A percentile compares a stretch with the other conserved stretches of the same genome.
Evolutionary conservation across 2,329 filamentous ascomycete genomes (phyloP).

Genomic region (Juglanconis juglandina): DNA sequence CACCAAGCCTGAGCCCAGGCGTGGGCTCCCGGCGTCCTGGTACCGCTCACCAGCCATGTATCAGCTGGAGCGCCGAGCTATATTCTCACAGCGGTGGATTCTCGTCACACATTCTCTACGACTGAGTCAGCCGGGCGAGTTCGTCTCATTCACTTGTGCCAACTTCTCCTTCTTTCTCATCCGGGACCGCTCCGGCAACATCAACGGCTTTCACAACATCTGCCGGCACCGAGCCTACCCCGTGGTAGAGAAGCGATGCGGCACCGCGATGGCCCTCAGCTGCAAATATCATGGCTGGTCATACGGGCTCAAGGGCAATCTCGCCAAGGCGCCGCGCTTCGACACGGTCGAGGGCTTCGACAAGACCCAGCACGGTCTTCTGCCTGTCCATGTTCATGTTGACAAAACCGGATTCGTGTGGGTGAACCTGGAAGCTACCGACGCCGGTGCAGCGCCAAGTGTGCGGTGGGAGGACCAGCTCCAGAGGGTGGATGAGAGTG

Average conservation of each 20-base stretch:
- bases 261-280: conserved; percentile 35
- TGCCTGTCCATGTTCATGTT: conserved; percentile 43
- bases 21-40: conserved; percentile 42
- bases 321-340: conserved; percentile 41
- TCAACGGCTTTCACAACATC: conserved; percentile 41
- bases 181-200: conserved; percentile 29
- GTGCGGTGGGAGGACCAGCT: conserved; percentile 43
- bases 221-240: conserved; percentile 43
- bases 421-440: conserved; percentile 44
- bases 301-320: conserved; percentile 38
- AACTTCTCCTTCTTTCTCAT: conserved; percentile 38
- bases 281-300: conserved; percentile 47
- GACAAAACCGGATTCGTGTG: conserved; percentile 46
- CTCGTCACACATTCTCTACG: conserved; percentile 32
- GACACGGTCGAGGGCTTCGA: conserved; percentile 36
- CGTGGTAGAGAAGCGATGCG: conserved; percentile 33
- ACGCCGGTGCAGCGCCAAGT: conserved; percentile 26
- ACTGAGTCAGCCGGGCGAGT: conserved; percentile 33
- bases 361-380: conserved; percentile 39
- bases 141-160: conserved; percentile 31
- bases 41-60: conserved; percentile 41
- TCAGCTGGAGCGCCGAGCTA: conserved; percentile 40
- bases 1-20: conserved; percentile 21
- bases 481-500: conserved; percentile 24
- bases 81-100: conserved; percentile 40